Percentiles rank a stretch among this genome's conserved stretches.
These are phyloP conservation scores for Paracoccidioides lutzii DNA, from an alignment of 2,329 filamentous ascomycete genomes.

Conservation along the genomic window DNA sequence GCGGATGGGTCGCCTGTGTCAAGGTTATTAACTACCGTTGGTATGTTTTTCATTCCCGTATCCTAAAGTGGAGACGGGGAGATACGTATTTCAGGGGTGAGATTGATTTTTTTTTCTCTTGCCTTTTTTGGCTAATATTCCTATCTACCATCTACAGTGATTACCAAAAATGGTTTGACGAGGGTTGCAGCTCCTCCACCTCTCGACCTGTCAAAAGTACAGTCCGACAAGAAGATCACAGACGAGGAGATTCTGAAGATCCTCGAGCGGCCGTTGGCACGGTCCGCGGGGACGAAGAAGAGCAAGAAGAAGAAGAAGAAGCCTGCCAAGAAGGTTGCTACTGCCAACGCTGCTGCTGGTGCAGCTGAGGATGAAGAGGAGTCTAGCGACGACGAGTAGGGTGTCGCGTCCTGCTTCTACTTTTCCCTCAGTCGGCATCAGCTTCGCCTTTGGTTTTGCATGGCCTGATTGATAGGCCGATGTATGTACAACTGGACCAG, in stretches of 20 bases:
- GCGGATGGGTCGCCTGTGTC: slow-evolving; percentile 78
- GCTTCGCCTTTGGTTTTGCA: background rate
- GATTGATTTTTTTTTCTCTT: background rate
- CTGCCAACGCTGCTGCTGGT: slow-evolving; percentile 23
- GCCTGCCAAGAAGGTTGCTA: slow-evolving; percentile 34
- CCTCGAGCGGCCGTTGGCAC: slow-evolving; percentile 68
- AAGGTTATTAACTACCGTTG: slow-evolving; percentile 78
- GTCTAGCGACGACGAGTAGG: slow-evolving; percentile 29
- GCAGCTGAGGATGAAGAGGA: slow-evolving; percentile 23
- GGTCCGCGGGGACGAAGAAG: slow-evolving; percentile 54
- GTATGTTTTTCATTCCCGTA: slow-evolving; percentile 44
- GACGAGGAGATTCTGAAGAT: slow-evolving; percentile 94
- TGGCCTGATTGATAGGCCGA: too few relatives aligned
- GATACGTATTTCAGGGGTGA: background rate
- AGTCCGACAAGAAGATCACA: slow-evolving; percentile 95
- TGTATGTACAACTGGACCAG: too few relatives aligned
- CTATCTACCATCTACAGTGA: slow-evolving; percentile 43
- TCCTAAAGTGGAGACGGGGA: background rate
- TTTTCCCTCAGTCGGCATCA: background rate
- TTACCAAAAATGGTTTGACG: slow-evolving; percentile 94
- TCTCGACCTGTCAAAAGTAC: slow-evolving; percentile 66
- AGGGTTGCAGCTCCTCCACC: slow-evolving; percentile 66
- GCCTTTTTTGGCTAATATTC: background rate
- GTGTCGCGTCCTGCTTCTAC: background rate
- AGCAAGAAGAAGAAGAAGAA: slow-evolving; percentile 90